Percentiles rank a stretch among this genome's conserved stretches.
These are phyloP conservation scores for Diaporthe sp. DNA, from an alignment of 2,329 filamentous ascomycete species.

Conservation along the genomic window DNA sequence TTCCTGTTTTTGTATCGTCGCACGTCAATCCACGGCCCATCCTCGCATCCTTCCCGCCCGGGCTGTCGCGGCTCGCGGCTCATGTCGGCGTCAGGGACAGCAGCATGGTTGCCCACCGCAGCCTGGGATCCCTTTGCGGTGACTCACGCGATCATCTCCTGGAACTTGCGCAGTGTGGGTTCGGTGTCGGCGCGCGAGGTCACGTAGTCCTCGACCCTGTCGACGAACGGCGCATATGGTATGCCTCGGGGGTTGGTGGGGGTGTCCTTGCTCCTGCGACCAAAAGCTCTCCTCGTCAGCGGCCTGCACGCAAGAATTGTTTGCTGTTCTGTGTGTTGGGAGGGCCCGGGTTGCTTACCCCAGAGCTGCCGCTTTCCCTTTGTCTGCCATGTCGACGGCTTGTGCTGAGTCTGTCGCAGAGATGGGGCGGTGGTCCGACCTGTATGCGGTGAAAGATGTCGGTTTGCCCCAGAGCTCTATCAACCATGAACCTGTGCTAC, in stretches of 20 bases:
- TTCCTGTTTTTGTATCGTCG: conserved; percentile 74
- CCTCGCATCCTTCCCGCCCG: too few species aligned
- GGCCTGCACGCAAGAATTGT: neutral
- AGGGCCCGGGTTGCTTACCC: conserved; percentile 49
- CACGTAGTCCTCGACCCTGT: conserved; percentile 91
- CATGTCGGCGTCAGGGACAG: neutral
- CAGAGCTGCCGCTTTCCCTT: conserved; percentile 54
- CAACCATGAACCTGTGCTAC: neutral
- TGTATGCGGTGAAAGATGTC: conserved; percentile 5
- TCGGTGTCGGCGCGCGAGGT: conserved; percentile 84
- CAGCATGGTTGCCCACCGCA: conserved; percentile 39
- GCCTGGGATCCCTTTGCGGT: neutral
- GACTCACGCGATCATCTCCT: conserved; percentile 92
- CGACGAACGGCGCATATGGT: conserved; percentile 86
- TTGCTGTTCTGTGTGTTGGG: neutral
- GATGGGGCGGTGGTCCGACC: neutral
- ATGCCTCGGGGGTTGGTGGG: conserved; percentile 86
- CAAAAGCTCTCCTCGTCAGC: conserved; percentile 22
- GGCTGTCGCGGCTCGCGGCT: neutral
- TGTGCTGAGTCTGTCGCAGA: neutral
- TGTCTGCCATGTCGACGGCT: conserved; percentile 54
- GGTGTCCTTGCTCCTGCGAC: conserved; percentile 61
- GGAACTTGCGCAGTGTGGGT: conserved; percentile 84
- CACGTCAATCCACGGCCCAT: conserved; percentile 13
- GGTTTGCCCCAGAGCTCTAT: neutral